Evolutionary conservation across 2,329 filamentous ascomycete genomes (phyloP), one percentile per base, ranked within the genome.

Genomic region (Aspergillus arachidicola): DNA sequence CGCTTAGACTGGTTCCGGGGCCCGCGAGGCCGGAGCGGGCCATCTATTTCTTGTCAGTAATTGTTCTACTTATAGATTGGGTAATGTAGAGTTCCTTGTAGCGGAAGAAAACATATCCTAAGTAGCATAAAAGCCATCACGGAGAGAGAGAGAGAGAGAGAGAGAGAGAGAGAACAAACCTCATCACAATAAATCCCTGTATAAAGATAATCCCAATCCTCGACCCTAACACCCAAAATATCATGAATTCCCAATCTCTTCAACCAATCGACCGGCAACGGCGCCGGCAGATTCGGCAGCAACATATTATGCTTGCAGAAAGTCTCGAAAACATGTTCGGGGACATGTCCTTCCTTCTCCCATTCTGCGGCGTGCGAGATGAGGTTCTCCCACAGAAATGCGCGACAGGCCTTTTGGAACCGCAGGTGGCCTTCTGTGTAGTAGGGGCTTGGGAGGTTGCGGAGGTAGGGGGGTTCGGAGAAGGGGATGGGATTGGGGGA

Each of bases 151-250:
- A 41, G 10, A 10, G 14, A 19, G 19, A 19, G 7, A 19, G 9
- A 38, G 7, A 19, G 19, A 41, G 10, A 10, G 14, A 26, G 1
- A 14, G 26, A 38, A 56, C 69, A 51, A 69, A 85, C 83, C 78
- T 92, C 91, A 70, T 93, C 90, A 4, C 80, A 78, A 71, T 89
- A 93, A 57, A 93, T 92, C 59, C 88, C 82, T 0, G 84, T 87
- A 72, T 93, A 90, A 11, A 91, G 80, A 67, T 89, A 88, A 71
- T 92, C 90, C 79, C 89, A 93, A 30, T 93, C 89, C 72, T 93
- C 90, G 2, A 93, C 85, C 67, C 86, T 87, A 0, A 85, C 85
- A 1, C 89, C 89, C 0, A 89, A 80, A 46, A 93, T 86, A 69
- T 90, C 85, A 62, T 87, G 79, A 53, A 93, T 88, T 0, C 88